Percentiles rank a stretch among this genome's conserved stretches.
Conservation (phyloP, 352 stramenopile species). For the Pythium monospermum region DNA sequence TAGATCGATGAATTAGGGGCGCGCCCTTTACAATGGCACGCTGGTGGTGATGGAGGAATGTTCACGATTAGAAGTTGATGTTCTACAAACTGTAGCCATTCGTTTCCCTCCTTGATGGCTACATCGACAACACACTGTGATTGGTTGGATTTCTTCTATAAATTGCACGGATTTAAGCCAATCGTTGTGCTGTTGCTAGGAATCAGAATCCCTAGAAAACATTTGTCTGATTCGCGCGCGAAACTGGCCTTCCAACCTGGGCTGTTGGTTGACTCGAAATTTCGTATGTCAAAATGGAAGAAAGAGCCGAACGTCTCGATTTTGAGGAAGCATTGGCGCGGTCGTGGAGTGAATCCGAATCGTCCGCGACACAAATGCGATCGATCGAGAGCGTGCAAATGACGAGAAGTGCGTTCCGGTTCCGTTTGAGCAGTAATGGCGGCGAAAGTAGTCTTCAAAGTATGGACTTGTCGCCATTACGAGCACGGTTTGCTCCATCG, state of each 20-base stretch:
- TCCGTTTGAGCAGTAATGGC: slow-evolving; percentile 12
- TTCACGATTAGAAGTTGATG: no score
- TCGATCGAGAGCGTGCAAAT: neutral
- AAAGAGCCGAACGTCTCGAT: neutral
- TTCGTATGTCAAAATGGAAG: neutral
- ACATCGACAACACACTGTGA: no score
- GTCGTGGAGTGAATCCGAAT: neutral
- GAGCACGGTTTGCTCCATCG: neutral
- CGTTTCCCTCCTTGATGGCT: neutral
- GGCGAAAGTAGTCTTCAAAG: slow-evolving; percentile 9
- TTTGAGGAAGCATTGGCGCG: neutral
- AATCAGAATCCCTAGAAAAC: neutral
- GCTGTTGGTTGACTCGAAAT: no score
- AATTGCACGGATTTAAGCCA: no score
- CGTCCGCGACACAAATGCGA: neutral
- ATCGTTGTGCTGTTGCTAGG: neutral
- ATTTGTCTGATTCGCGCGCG: slow-evolving; percentile 1
- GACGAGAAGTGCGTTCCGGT: slow-evolving; percentile 10
- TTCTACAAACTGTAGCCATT: slow-evolving; percentile 4
- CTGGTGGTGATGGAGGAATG: no score
- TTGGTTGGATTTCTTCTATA: no score
- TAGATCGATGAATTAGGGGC: no score
- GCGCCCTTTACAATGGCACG: no score
- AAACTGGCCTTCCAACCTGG: neutral
- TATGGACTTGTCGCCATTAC: neutral